Evolutionary conservation across 139 green algal genomes (phyloP).

Genomic region (Closterium sp.): DNA sequence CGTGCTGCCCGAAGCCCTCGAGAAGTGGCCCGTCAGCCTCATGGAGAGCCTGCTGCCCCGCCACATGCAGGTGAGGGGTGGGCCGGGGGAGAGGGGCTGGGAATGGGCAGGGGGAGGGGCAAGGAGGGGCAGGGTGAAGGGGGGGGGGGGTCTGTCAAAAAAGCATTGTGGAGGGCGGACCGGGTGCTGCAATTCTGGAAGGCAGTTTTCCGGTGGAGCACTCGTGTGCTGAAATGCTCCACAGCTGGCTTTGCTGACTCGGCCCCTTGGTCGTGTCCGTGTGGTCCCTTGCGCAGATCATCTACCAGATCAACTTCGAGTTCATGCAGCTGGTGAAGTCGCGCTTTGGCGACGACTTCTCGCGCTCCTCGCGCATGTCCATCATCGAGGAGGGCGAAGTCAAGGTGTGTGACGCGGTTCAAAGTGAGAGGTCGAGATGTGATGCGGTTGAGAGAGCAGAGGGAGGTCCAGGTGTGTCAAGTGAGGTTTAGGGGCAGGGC

Average conservation of each 20-base stretch:
- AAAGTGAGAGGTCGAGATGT: not conserved
- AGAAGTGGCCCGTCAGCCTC: conserved; percentile 94
- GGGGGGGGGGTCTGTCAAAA: no score
- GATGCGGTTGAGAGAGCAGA: no score
- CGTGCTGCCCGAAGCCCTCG: conserved; percentile 92
- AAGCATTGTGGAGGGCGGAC: no score
- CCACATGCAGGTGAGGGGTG: conserved; percentile 64
- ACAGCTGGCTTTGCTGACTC: not conserved
- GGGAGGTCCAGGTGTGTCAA: no score
- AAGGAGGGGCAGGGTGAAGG: no score
- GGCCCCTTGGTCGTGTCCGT: not conserved
- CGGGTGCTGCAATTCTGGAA: no score
- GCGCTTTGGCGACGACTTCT: conserved; percentile 85
- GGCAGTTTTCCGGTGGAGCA: no score
- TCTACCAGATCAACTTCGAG: conserved; percentile 98
- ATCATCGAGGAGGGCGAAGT: conserved; percentile 89
- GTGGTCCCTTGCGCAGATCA: conserved; percentile 73
- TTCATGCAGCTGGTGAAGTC: conserved; percentile 85
- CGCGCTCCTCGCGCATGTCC: conserved; percentile 82
- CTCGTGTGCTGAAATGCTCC: not conserved
- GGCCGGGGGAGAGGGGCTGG: no score
- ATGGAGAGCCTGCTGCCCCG: conserved; percentile 92
- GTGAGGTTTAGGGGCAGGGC: not conserved
- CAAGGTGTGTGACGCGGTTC: conserved; percentile 21
- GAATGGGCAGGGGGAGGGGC: no score